phyloP scores from a whole-genome alignment of 768 basidiomycete genomes.

The Hortiboletus campestris region DNA sequence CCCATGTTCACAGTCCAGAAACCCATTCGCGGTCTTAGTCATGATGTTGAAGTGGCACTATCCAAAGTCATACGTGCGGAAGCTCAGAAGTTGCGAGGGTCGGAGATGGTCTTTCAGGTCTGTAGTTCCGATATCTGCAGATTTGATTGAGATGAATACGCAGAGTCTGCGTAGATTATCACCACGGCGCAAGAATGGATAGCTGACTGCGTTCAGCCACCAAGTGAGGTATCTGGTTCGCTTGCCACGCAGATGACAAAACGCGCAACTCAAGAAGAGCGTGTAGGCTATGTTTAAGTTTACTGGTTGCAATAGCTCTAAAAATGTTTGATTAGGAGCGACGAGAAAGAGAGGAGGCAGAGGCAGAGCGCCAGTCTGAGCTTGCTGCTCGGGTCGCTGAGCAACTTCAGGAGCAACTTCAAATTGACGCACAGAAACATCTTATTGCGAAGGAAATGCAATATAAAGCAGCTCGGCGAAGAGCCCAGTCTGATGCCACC shows the following conservation, averaged over 20 bases:
- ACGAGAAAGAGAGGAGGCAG: slow-evolving; percentile 53
- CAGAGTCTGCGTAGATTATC: slow-evolving; percentile 49
- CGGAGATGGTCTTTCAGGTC: slow-evolving; percentile 80
- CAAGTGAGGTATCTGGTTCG: slow-evolving; percentile 61
- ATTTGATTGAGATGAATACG: not conserved
- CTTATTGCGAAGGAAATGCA: slow-evolving; percentile 43
- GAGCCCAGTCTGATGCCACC: slow-evolving; percentile 70
- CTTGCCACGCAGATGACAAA: slow-evolving; percentile 77
- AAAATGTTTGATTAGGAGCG: slow-evolving; percentile 41
- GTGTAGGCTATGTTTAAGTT: slow-evolving; percentile 37
- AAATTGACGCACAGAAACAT: slow-evolving; percentile 61
- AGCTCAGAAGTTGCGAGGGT: slow-evolving; percentile 61
- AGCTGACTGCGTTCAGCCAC: slow-evolving; percentile 50
- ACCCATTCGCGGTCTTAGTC: slow-evolving; percentile 55
- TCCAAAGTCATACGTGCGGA: slow-evolving; percentile 61
- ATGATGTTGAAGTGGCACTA: slow-evolving; percentile 56
- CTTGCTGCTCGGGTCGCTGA: slow-evolving; percentile 52
- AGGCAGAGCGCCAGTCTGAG: slow-evolving; percentile 50
- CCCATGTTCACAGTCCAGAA: slow-evolving; percentile 69
- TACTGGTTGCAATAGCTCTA: not conserved
- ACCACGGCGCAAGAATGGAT: slow-evolving; percentile 74
- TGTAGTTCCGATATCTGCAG: slow-evolving; percentile 12
- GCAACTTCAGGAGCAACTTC: slow-evolving; percentile 63
- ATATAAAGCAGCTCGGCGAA: slow-evolving; percentile 52
- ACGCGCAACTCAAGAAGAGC: slow-evolving; percentile 68